Conservation (phyloP, 2,329 filamentous ascomycete species). For the Bipolaris oryzae region DNA sequence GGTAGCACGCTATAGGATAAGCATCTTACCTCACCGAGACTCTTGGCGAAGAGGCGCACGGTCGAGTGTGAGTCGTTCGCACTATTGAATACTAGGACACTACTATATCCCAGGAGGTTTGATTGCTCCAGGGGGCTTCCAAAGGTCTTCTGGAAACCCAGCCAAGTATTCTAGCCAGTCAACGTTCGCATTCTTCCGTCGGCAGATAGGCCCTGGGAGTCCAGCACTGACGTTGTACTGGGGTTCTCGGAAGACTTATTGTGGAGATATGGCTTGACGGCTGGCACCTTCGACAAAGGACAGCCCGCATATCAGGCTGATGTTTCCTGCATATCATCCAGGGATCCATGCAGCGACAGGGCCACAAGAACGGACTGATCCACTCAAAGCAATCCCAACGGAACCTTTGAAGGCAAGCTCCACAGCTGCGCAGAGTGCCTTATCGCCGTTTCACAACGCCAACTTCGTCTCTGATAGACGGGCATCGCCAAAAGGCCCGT, state of each 20-base stretch:
- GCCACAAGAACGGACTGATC: slow-evolving; percentile 31
- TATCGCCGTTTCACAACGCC: slow-evolving; percentile 48
- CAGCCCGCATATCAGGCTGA: slow-evolving; percentile 45
- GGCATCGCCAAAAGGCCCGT: slow-evolving; percentile 19
- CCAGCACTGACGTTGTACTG: slow-evolving; percentile 21
- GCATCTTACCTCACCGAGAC: slow-evolving; percentile 31
- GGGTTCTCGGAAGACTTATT: slow-evolving; percentile 21
- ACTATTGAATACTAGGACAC: slow-evolving; percentile 21
- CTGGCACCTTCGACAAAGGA: slow-evolving; percentile 29
- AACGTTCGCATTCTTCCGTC: slow-evolving; percentile 16
- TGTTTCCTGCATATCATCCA: slow-evolving; percentile 31
- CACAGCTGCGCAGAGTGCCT: slow-evolving; percentile 37
- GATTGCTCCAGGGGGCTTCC: slow-evolving; percentile 25
- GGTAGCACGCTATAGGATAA: slow-evolving; percentile 31
- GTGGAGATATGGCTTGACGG: slow-evolving; percentile 20
- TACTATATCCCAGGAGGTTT: slow-evolving; percentile 28
- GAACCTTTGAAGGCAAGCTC: slow-evolving; percentile 25
- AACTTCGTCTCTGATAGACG: slow-evolving; percentile 38
- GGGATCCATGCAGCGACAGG: slow-evolving; percentile 32
- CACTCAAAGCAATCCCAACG: slow-evolving; percentile 29
- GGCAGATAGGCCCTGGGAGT: slow-evolving; percentile 14
- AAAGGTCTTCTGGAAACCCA: slow-evolving; percentile 24
- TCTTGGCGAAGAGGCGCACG: slow-evolving; percentile 24
- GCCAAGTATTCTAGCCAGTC: slow-evolving; percentile 29
- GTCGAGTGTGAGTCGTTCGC: slow-evolving; percentile 16